A percentile compares a stretch with the other conserved stretches of the same genome.
Evolutionary conservation across 371 early-diverging fungal species (phyloP).

Genomic region (Mucor velutinosus): DNA sequence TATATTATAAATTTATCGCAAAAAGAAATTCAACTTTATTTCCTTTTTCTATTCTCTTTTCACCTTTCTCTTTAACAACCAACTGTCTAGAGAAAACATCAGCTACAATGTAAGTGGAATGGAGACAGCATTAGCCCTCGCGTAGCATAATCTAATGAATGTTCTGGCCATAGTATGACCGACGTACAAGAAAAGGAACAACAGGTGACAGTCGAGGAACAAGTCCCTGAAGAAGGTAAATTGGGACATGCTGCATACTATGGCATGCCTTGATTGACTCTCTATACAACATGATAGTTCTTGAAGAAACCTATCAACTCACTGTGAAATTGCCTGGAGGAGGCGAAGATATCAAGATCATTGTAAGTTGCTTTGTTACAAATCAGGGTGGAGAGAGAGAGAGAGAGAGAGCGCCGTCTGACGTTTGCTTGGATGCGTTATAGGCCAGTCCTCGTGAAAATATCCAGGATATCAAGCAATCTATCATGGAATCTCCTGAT

Average conservation of each 20-base stretch:
- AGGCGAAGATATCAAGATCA: slow-evolving; percentile 53
- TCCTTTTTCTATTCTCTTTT: slow-evolving; percentile 2
- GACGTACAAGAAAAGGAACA: slow-evolving; percentile 16
- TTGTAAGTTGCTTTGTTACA: slow-evolving; percentile 34
- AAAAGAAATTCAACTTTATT: neutral
- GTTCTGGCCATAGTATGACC: neutral
- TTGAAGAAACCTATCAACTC: slow-evolving; percentile 61
- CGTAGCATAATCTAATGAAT: neutral
- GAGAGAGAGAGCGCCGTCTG: neutral
- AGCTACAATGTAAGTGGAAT: neutral
- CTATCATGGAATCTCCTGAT: slow-evolving; percentile 84
- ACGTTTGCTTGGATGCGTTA: neutral
- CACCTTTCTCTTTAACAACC: neutral
- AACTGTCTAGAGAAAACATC: neutral
- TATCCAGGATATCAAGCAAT: slow-evolving; percentile 86
- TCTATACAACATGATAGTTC: slow-evolving; percentile 12
- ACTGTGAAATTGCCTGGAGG: slow-evolving; percentile 62
- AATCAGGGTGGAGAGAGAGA: neutral
- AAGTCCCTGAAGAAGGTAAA: slow-evolving; percentile 25
- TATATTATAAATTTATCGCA: neutral
- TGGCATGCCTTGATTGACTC: neutral
- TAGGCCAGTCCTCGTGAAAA: slow-evolving; percentile 76
- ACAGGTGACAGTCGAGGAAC: slow-evolving; percentile 13
- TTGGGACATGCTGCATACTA: neutral
- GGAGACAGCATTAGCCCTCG: no score